A percentile compares a stretch with the other conserved stretches of the same genome.
Evolutionary conservation across 1,284 basidiomycete species (phyloP).

Genomic region (Hypsizygus ulmarius): DNA sequence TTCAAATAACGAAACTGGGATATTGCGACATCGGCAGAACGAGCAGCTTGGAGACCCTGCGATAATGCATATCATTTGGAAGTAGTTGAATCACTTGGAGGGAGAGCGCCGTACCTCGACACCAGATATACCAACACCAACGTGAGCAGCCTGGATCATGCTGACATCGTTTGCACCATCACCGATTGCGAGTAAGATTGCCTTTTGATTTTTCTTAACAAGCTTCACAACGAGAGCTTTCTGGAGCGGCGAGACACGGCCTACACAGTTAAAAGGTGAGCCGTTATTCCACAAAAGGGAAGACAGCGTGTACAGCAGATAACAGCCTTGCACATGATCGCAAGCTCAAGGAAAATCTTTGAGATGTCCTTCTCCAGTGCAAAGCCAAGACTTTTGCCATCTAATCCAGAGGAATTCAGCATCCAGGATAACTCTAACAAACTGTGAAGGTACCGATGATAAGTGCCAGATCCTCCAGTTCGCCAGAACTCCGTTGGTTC

Average conservation of each 20-base stretch:
- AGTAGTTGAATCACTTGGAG: neutral
- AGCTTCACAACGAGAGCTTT: constrained; percentile 98
- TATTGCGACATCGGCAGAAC: constrained; percentile 95
- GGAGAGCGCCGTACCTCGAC: constrained; percentile 66
- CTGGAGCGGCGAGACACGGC: constrained; percentile 96
- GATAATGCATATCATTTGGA: neutral
- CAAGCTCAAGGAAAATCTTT: constrained; percentile 90
- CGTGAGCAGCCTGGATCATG: constrained; percentile 97
- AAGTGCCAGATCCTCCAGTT: constrained; percentile 92
- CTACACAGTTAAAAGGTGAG: constrained; percentile 36
- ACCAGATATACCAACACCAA: constrained; percentile 97
- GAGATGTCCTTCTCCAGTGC: constrained; percentile 93
- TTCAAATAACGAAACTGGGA: constrained; percentile 98
- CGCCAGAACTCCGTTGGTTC: constrained; percentile 86
- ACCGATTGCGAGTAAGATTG: constrained; percentile 93
- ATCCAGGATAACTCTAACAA: neutral
- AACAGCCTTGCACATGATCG: constrained; percentile 97
- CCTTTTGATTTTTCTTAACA: constrained; percentile 93
- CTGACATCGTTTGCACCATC: constrained; percentile 97
- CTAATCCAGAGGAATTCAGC: constrained; percentile 37
- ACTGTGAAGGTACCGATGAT: constrained; percentile 70
- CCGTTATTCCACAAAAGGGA: neutral
- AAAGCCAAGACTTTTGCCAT: constrained; percentile 92
- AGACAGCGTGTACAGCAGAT: constrained; percentile 77
- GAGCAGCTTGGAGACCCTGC: constrained; percentile 93